Conservation (phyloP, 495 filamentous ascomycete species). For the Penicillium psychrofluorescens region DNA sequence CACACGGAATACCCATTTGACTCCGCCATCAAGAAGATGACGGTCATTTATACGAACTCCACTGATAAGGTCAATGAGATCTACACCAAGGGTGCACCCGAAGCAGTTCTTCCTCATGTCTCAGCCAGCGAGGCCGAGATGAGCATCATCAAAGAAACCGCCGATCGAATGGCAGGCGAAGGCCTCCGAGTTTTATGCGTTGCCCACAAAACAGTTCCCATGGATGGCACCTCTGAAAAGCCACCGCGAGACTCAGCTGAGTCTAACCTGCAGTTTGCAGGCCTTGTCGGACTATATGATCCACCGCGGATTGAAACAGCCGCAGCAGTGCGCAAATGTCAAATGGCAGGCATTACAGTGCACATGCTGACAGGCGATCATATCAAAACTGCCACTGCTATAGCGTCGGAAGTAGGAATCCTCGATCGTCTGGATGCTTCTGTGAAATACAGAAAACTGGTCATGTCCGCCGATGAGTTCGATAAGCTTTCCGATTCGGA, state of each 20-base stretch:
- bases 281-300: conserved; percentile 70
- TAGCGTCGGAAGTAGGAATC: conserved; percentile 71
- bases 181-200: conserved; percentile 53
- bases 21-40: conserved; percentile 54
- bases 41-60: conserved; percentile 39
- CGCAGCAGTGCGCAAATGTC: conserved; percentile 56
- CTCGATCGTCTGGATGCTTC: conserved; percentile 45
- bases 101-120: conserved; percentile 50
- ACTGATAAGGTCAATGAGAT: conserved; percentile 15
- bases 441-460: conserved; percentile 16
- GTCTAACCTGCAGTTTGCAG: conserved; percentile 50
- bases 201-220: conserved; percentile 31
- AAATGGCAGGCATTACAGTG: conserved; percentile 64
- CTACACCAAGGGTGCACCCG: conserved; percentile 67
- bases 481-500: conserved; percentile 52
- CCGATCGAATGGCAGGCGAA: conserved; percentile 44
- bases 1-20: conserved; percentile 53
- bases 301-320: conserved; percentile 65
- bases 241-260: conserved; percentile 6
- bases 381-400: conserved; percentile 64
- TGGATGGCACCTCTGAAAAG: conserved; percentile 9
- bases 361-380: conserved; percentile 83
- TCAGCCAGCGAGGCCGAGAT: conserved; percentile 28
- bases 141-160: conserved; percentile 42
- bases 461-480: conserved; percentile 59